phyloP scores from a whole-genome alignment of 148 eudicot genomes.

The Fagopyrum esculentum region DNA sequence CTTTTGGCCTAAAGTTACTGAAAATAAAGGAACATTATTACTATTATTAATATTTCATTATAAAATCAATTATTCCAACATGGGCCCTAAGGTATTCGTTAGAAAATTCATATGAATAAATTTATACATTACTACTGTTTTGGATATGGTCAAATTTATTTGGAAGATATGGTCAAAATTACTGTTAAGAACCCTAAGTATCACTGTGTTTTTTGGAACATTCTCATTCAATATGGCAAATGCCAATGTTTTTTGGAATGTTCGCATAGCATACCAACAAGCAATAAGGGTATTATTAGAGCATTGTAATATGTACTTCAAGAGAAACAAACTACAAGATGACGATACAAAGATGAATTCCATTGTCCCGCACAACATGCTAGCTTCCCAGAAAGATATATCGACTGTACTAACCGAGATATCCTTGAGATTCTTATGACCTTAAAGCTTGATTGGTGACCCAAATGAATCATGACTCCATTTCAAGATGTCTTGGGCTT shows the following conservation, averaged over 20 bases:
- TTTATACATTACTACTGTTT: no score
- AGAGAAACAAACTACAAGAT: not conserved
- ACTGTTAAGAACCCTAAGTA: not conserved
- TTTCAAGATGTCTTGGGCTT: constrained; percentile 5
- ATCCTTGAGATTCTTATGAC: not conserved
- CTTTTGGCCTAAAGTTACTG: no score
- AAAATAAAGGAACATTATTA: no score
- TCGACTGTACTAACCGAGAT: not conserved
- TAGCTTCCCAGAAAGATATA: not conserved
- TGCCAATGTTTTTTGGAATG: not conserved
- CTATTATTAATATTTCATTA: no score
- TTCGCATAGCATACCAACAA: not conserved
- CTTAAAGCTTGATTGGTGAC: constrained; percentile 15
- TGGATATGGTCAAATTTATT: no score
- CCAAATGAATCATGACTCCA: not conserved
- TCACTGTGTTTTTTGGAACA: no score
- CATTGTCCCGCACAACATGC: not conserved
- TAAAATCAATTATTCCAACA: no score
- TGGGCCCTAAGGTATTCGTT: no score
- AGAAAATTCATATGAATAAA: no score
- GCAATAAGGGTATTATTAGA: not conserved
- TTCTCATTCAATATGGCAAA: not conserved
- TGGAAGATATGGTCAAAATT: no score
- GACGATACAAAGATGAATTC: not conserved
- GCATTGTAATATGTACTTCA: not conserved